Conservation (phyloP, 2,329 filamentous ascomycete species). For the Plectosphaerella plurivora region DNA sequence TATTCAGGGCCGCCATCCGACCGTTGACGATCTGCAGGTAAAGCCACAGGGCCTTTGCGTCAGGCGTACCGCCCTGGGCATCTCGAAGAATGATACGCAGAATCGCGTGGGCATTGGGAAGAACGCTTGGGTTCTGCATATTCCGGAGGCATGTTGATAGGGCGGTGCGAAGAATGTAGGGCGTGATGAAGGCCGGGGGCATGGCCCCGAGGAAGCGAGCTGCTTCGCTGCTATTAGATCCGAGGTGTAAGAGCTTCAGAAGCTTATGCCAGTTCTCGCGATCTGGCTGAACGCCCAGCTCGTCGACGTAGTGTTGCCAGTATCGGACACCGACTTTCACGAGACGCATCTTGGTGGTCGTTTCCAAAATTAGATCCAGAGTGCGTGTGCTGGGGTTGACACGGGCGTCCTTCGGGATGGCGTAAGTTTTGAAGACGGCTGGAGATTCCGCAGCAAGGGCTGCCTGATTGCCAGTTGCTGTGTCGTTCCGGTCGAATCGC, state of each 20-base stretch:
- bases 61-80: slow-evolving; percentile 33
- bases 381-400: slow-evolving; percentile 45
- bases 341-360: slow-evolving; percentile 56
- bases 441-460: too few species aligned
- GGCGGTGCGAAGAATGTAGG: slow-evolving; percentile 56
- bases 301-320: slow-evolving; percentile 67
- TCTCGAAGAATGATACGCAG: slow-evolving; percentile 56
- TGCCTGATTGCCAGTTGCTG: background rate
- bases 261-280: slow-evolving; percentile 64
- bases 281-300: slow-evolving; percentile 66
- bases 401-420: background rate
- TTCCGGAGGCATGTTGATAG: slow-evolving; percentile 73
- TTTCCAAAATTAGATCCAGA: slow-evolving; percentile 65
- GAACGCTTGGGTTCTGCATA: slow-evolving; percentile 66
- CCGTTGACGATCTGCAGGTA: slow-evolving; percentile 50
- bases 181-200: slow-evolving; percentile 35
- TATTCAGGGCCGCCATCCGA: slow-evolving; percentile 15
- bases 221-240: slow-evolving; percentile 60
- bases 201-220: slow-evolving; percentile 55
- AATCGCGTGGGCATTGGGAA: slow-evolving; percentile 60
- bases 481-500: slow-evolving; percentile 31
- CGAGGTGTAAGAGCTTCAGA: slow-evolving; percentile 61
- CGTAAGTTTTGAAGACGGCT: too few species aligned
- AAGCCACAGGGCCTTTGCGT: slow-evolving; percentile 44
- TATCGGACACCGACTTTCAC: slow-evolving; percentile 66